A percentile compares a stretch with the other conserved stretches of the same genome.
These are phyloP conservation scores for Lathyrus tuberosus DNA, from an alignment of 306 rosid species.

Conservation along the genomic window DNA sequence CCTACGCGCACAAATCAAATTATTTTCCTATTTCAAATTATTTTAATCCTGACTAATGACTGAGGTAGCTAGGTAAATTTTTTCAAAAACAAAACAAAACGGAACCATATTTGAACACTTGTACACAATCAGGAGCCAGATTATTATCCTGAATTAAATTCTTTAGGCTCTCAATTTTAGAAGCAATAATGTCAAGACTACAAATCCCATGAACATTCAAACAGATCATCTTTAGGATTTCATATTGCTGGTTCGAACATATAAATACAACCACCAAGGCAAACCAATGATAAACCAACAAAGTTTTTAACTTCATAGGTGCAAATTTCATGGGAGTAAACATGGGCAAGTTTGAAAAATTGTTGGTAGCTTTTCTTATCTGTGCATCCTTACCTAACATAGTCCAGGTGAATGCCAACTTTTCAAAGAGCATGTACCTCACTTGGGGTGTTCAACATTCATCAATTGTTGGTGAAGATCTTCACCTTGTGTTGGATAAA, in stretches of 20 bases:
- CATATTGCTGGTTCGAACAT: conserved; percentile 31
- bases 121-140: conserved; percentile 45
- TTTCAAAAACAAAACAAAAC: neutral
- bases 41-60: no score
- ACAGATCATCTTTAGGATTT: conserved; percentile 29
- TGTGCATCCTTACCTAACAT: conserved; percentile 43
- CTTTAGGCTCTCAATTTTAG: conserved; percentile 37
- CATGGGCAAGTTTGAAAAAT: conserved; percentile 51
- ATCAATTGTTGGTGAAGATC: conserved; percentile 58
- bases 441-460: conserved; percentile 60
- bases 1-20: conserved; percentile 9
- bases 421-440: conserved; percentile 62
- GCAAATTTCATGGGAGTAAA: conserved; percentile 19
- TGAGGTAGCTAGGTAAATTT: neutral
- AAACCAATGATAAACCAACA: conserved; percentile 37
- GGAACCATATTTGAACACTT: conserved; percentile 23
- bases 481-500: conserved; percentile 66
- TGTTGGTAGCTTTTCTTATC: conserved; percentile 46
- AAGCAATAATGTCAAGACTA: conserved; percentile 38
- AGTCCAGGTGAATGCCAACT: conserved; percentile 50
- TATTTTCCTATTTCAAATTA: neutral
- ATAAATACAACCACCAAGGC: conserved; percentile 42
- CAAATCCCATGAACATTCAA: conserved; percentile 39
- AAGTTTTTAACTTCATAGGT: conserved; percentile 28
- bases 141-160: conserved; percentile 41